These are phyloP conservation scores for Eimeria sp. DNA, from an alignment of 169 alveolate species.

Conservation along the genomic window DNA sequence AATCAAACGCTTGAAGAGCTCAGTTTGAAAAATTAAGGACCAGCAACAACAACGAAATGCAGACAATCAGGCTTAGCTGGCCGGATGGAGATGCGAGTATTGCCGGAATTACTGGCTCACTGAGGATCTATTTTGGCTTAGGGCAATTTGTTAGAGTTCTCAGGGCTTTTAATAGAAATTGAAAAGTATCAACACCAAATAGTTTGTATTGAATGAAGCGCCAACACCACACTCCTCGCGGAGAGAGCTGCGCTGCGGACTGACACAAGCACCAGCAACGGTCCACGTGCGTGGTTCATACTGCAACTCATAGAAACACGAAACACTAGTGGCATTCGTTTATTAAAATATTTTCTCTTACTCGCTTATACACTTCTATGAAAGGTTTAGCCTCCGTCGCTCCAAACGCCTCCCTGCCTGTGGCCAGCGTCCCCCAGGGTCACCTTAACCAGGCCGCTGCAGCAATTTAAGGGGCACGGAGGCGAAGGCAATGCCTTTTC, in stretches of 20 bases:
- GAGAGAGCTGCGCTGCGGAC: constrained; percentile 37
- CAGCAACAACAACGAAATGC: background rate
- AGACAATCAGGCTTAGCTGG: background rate
- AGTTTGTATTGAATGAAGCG: background rate
- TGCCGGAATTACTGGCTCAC: background rate
- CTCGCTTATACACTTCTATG: background rate
- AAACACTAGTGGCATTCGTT: background rate
- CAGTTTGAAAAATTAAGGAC: background rate
- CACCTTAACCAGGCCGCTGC: background rate
- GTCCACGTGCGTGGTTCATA: background rate
- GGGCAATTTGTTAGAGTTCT: background rate
- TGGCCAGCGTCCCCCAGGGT: background rate
- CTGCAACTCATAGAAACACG: background rate
- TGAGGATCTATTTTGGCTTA: background rate
- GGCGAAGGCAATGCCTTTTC: background rate
- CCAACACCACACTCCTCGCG: background rate
- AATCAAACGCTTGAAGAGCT: background rate
- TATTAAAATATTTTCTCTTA: background rate
- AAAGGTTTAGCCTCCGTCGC: background rate
- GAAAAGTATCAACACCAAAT: background rate
- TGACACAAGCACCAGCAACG: constrained; percentile 1
- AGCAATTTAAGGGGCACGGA: background rate
- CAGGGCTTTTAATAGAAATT: background rate
- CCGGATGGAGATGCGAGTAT: background rate
- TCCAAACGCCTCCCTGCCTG: background rate